A percentile compares a stretch with the other conserved stretches of the same genome.
phyloP scores from a whole-genome alignment of 768 basidiomycete genomes.

The Xerocomus potaroensis region DNA sequence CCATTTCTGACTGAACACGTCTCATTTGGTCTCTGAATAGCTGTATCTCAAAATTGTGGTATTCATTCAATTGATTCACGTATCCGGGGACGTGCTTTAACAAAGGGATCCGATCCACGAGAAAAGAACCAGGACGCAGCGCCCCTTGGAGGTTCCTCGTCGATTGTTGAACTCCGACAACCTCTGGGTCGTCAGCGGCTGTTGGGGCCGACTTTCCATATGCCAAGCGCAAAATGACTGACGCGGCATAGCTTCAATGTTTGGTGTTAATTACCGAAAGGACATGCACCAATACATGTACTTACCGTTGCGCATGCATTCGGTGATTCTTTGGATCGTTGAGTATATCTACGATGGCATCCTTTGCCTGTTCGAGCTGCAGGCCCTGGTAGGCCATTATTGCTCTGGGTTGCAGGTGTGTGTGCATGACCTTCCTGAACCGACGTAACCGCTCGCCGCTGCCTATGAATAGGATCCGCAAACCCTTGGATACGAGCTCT shows the following conservation, averaged over 20 bases:
- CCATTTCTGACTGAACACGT: slow-evolving; percentile 42
- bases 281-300: too few relatives aligned
- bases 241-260: slow-evolving; percentile 21
- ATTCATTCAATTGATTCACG: slow-evolving; percentile 44
- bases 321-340: slow-evolving; percentile 31
- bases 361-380: slow-evolving; percentile 33
- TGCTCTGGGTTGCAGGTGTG: slow-evolving; percentile 48
- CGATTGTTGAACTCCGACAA: slow-evolving; percentile 14
- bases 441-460: slow-evolving; percentile 53
- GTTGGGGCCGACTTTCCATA: slow-evolving; percentile 26
- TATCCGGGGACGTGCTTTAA: slow-evolving; percentile 53
- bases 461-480: slow-evolving; percentile 48
- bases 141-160: slow-evolving; percentile 21
- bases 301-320: slow-evolving; percentile 47
- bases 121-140: slow-evolving; percentile 31
- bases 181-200: slow-evolving; percentile 18
- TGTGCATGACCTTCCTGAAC: slow-evolving; percentile 48
- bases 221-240: slow-evolving; percentile 19
- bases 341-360: slow-evolving; percentile 26
- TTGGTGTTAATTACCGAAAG: not conserved
- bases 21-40: slow-evolving; percentile 48
- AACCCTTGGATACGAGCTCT: slow-evolving; percentile 47
- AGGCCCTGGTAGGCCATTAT: slow-evolving; percentile 40
- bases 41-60: slow-evolving; percentile 45
- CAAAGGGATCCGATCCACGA: slow-evolving; percentile 33